Conservation (phyloP, 176 grass and related monocot genomes). For the Oryza punctata region DNA sequence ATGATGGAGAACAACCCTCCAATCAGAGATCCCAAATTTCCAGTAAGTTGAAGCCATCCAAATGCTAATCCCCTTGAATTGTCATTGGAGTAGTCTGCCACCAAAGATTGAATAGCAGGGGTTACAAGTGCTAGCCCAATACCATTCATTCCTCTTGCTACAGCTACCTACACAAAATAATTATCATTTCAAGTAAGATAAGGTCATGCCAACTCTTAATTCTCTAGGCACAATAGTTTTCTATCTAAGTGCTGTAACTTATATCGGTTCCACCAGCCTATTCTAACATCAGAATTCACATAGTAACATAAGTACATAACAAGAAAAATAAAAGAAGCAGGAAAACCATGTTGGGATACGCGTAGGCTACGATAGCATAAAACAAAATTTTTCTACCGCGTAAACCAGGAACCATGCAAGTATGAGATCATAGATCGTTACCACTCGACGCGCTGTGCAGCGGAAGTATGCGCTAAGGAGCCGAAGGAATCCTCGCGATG, state of each 20-base stretch:
- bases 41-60: conserved; percentile 26
- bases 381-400: too few relatives aligned
- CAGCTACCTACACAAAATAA: neutral
- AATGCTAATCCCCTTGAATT: conserved; percentile 17
- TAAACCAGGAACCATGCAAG: too few relatives aligned
- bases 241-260: neutral
- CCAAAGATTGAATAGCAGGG: conserved; percentile 17
- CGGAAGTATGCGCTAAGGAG: too few relatives aligned
- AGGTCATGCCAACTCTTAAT: neutral
- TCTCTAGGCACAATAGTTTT: neutral
- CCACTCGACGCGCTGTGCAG: too few relatives aligned
- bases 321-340: neutral
- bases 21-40: conserved; percentile 1
- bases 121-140: conserved; percentile 10
- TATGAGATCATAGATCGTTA: too few relatives aligned
- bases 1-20: conserved; percentile 19
- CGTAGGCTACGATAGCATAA: too few relatives aligned
- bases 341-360: too few relatives aligned
- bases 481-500: too few relatives aligned
- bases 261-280: neutral
- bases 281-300: neutral
- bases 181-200: neutral
- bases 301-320: neutral
- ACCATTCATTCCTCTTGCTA: conserved; percentile 25
- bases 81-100: conserved; percentile 11